Percentiles rank a stretch among this genome's conserved stretches.
Evolutionary conservation across 2,329 filamentous ascomycete species (phyloP).

Genomic region (Talaromyces sp.): DNA sequence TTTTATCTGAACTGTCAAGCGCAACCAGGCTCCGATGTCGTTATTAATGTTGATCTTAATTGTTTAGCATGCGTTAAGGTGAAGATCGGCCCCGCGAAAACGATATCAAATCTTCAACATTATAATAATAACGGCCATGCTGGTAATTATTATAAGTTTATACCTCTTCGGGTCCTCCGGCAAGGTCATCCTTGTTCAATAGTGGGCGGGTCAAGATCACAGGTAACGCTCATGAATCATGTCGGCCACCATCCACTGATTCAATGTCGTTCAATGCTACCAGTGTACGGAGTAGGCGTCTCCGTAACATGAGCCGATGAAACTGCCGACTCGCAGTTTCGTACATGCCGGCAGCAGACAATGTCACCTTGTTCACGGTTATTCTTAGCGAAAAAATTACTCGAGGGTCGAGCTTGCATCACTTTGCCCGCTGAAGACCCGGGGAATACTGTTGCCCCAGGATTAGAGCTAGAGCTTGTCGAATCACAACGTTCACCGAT

Average conservation of each 20-base stretch:
- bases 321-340: background rate
- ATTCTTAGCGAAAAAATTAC: background rate
- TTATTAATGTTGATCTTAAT: background rate
- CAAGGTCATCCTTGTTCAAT: background rate
- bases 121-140: background rate
- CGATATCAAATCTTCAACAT: background rate
- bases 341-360: background rate
- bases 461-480: background rate
- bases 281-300: background rate
- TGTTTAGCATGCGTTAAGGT: background rate
- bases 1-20: background rate
- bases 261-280: background rate
- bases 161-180: background rate
- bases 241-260: background rate
- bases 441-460: background rate
- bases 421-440: background rate
- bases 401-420: background rate
- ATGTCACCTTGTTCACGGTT: background rate
- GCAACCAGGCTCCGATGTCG: background rate
- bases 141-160: background rate
- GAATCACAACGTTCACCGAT: background rate
- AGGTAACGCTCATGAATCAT: background rate
- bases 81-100: background rate
- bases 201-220: background rate
- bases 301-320: background rate